phyloP scores from a whole-genome alignment of 1,284 basidiomycete species.

The Clitocybe nebularis region DNA sequence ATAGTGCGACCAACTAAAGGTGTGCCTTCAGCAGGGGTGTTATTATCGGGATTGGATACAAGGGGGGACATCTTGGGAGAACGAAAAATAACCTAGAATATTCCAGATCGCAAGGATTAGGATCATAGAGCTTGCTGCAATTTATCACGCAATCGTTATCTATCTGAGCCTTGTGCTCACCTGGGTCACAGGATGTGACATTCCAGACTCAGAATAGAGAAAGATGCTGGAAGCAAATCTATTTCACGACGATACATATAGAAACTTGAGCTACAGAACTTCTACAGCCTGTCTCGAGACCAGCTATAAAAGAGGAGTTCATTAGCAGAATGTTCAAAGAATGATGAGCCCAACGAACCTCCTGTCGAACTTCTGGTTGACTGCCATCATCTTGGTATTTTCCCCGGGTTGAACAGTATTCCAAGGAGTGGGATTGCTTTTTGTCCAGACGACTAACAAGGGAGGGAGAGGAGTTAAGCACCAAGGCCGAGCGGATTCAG shows the following conservation, averaged over 20 bases:
- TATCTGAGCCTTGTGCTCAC: background rate
- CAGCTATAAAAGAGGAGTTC: slow-evolving; percentile 43
- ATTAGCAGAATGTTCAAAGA: slow-evolving; percentile 8
- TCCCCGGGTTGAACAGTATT: slow-evolving; percentile 70
- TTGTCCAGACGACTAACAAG: slow-evolving; percentile 71
- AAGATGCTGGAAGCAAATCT: background rate
- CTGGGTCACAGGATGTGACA: background rate
- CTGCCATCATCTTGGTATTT: slow-evolving; percentile 63
- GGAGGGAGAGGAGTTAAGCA: slow-evolving; percentile 5
- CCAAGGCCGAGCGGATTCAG: slow-evolving; percentile 3
- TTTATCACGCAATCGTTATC: background rate
- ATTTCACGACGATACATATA: slow-evolving; percentile 9
- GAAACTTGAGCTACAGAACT: slow-evolving; percentile 4
- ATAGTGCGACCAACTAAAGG: slow-evolving; percentile 26
- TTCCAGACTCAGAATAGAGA: background rate
- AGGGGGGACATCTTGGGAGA: slow-evolving; percentile 22
- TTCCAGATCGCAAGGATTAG: background rate
- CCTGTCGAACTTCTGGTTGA: slow-evolving; percentile 72
- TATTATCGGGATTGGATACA: slow-evolving; percentile 30
- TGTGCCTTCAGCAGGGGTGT: slow-evolving; percentile 43
- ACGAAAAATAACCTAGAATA: slow-evolving; percentile 25
- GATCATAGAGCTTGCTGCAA: background rate
- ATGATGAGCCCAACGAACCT: slow-evolving; percentile 39
- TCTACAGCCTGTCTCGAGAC: slow-evolving; percentile 65
- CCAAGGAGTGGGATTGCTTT: slow-evolving; percentile 77